Percentiles rank a stretch among this genome's conserved stretches.
Evolutionary conservation across 805 yeast species (phyloP).

Genomic region (Pichia thaimueangensis): DNA sequence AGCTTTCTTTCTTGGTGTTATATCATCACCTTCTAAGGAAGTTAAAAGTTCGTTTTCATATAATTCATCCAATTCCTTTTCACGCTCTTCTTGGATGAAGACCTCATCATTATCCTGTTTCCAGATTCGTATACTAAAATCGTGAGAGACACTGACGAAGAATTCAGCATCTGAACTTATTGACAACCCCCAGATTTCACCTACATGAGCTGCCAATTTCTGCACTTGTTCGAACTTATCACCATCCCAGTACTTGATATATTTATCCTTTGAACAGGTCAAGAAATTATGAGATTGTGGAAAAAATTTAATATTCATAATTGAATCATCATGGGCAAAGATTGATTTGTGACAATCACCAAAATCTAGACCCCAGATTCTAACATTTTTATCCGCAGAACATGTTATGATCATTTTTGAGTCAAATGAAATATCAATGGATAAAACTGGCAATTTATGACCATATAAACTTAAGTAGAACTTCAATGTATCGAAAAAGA

Average conservation of each 20-base stretch:
- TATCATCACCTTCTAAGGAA: slow-evolving; percentile 55
- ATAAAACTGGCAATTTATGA: slow-evolving; percentile 90
- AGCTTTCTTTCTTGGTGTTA: slow-evolving; percentile 30
- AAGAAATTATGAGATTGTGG: slow-evolving; percentile 87
- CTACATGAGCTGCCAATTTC: slow-evolving; percentile 76
- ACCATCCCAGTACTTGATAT: slow-evolving; percentile 97
- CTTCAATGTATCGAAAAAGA: slow-evolving; percentile 80
- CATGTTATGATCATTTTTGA: slow-evolving; percentile 84
- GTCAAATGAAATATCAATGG: slow-evolving; percentile 86
- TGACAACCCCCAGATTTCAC: slow-evolving; percentile 92
- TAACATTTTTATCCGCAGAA: slow-evolving; percentile 95
- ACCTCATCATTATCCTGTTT: slow-evolving; percentile 88
- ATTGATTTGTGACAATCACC: slow-evolving; percentile 98
- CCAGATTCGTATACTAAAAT: slow-evolving; percentile 92
- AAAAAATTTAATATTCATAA: slow-evolving; percentile 79
- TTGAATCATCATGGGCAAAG: slow-evolving; percentile 94
- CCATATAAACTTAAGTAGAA: slow-evolving; percentile 88
- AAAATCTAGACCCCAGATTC: slow-evolving; percentile 97
- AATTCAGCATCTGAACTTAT: slow-evolving; percentile 65
- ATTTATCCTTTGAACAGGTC: slow-evolving; percentile 82
- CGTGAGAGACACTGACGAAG: slow-evolving; percentile 83
- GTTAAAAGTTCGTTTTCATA: slow-evolving; percentile 76
- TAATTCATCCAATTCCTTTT: slow-evolving; percentile 87
- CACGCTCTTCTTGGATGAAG: slow-evolving; percentile 95
- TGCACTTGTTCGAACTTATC: slow-evolving; percentile 93